Conservation (phyloP, 106 monocot species). For the Alisma plantagoaquatica region DNA sequence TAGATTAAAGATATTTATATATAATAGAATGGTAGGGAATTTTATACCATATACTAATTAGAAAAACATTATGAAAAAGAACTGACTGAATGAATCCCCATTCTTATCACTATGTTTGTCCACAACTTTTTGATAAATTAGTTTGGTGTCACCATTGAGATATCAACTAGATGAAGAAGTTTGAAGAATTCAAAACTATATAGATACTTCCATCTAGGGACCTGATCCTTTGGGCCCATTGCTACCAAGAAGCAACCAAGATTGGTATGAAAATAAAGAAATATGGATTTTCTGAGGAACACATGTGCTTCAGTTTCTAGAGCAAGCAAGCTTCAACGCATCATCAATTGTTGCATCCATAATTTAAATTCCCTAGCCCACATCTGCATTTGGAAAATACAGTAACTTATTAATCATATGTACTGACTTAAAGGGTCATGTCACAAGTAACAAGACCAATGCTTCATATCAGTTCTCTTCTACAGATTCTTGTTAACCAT, state of each 20-base stretch:
- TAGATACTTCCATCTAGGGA: conserved; percentile 78
- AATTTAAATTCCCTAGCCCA: conserved; percentile 71
- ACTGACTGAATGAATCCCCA: no score
- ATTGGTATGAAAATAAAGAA: conserved; percentile 40
- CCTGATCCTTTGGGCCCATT: conserved; percentile 69
- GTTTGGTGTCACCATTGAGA: no score
- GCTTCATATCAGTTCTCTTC: conserved; percentile 85
- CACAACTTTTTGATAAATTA: no score
- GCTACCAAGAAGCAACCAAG: conserved; percentile 74
- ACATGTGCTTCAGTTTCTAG: conserved; percentile 28
- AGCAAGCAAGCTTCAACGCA: conserved; percentile 71
- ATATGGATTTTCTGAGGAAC: conserved; percentile 36
- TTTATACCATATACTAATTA: no score
- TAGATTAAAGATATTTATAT: no score
- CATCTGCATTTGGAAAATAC: conserved; percentile 87
- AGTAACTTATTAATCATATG: conserved; percentile 59
- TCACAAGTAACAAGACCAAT: conserved; percentile 62
- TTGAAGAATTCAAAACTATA: no score
- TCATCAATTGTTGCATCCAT: conserved; percentile 94
- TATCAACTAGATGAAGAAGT: no score
- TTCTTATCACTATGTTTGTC: no score
- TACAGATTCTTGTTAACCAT: conserved; percentile 84
- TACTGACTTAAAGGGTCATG: conserved; percentile 87
- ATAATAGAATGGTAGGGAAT: no score
- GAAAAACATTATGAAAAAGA: no score